Conservation (phyloP, 164 flowering plant species). For the Tetrastigma voinierianum region DNA sequence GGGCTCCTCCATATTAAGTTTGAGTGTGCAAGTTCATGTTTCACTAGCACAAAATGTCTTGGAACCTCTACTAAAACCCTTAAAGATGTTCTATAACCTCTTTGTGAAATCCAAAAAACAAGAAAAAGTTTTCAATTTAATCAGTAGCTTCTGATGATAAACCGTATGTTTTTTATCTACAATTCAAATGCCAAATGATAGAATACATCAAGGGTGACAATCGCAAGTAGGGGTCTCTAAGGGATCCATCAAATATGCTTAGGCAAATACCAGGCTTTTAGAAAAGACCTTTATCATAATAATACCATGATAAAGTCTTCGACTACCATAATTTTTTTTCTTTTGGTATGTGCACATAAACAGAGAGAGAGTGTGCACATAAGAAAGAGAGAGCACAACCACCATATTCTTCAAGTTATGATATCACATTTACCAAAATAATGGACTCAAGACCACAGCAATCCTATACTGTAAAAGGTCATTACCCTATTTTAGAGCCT, state of each 20-base stretch:
- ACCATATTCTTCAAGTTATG: not conserved
- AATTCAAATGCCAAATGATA: not conserved
- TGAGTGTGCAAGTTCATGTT: too few species aligned
- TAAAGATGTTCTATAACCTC: too few species aligned
- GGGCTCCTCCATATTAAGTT: too few species aligned
- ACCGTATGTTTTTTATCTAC: too few species aligned
- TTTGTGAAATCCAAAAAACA: not conserved
- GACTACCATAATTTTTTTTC: not conserved
- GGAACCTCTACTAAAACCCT: too few species aligned
- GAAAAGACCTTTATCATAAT: not conserved
- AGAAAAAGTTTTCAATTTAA: not conserved
- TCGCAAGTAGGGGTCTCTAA: too few species aligned
- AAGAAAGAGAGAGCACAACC: not conserved
- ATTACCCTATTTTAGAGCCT: constrained; percentile 93
- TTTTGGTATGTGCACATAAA: too few species aligned
- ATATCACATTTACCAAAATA: not conserved
- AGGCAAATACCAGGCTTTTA: not conserved
- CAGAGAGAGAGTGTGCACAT: too few species aligned
- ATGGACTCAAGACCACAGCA: not conserved
- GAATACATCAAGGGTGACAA: not conserved
- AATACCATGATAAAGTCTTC: not conserved
- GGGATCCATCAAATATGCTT: too few species aligned
- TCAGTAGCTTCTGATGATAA: not conserved
- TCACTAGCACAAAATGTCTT: not conserved
- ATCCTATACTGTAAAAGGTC: not conserved